Evolutionary conservation across 805 yeast genomes (phyloP).

Genomic region (Candida stauntonica): DNA sequence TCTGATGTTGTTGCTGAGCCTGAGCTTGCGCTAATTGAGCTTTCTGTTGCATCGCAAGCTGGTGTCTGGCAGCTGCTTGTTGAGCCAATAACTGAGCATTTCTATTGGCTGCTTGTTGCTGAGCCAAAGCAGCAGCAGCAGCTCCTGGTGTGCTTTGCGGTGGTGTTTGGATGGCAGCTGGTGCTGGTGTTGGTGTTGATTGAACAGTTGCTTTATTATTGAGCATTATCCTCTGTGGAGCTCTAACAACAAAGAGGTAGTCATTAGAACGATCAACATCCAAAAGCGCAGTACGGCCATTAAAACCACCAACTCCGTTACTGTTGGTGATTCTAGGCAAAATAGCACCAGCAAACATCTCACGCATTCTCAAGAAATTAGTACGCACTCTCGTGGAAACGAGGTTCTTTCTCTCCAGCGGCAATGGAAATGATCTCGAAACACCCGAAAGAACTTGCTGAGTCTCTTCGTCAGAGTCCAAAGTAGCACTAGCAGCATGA

Average conservation of each 20-base stretch:
- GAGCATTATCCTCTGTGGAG: slow-evolving; percentile 38
- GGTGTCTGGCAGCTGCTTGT: slow-evolving; percentile 16
- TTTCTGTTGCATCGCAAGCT: slow-evolving; percentile 12
- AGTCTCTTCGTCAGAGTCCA: slow-evolving; percentile 84
- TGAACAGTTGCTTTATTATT: slow-evolving; percentile 6
- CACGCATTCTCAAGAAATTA: slow-evolving; percentile 81
- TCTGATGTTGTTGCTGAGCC: slow-evolving; percentile 28
- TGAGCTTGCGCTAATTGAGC: too few relatives aligned
- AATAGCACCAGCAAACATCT: slow-evolving; percentile 86
- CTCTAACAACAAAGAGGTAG: slow-evolving; percentile 51
- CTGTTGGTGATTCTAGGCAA: slow-evolving; percentile 55
- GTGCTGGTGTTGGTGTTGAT: slow-evolving; percentile 7
- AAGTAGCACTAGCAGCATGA: slow-evolving; percentile 36
- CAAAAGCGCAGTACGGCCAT: slow-evolving; percentile 74
- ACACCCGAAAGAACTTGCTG: slow-evolving; percentile 89
- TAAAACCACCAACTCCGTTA: slow-evolving; percentile 66
- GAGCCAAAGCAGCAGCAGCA: slow-evolving; percentile 9
- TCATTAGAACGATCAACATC: slow-evolving; percentile 69
- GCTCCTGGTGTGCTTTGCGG: slow-evolving; percentile 9
- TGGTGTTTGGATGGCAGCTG: slow-evolving; percentile 3
- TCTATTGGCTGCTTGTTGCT: slow-evolving; percentile 14
- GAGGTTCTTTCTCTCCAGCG: slow-evolving; percentile 71
- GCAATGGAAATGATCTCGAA: slow-evolving; percentile 71
- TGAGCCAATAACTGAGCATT: slow-evolving; percentile 15
- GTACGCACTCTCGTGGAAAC: slow-evolving; percentile 69